Base-by-base conservation (phyloP, 2,329 filamentous ascomycete genomes). In the Phialophora chinensis region DNA sequence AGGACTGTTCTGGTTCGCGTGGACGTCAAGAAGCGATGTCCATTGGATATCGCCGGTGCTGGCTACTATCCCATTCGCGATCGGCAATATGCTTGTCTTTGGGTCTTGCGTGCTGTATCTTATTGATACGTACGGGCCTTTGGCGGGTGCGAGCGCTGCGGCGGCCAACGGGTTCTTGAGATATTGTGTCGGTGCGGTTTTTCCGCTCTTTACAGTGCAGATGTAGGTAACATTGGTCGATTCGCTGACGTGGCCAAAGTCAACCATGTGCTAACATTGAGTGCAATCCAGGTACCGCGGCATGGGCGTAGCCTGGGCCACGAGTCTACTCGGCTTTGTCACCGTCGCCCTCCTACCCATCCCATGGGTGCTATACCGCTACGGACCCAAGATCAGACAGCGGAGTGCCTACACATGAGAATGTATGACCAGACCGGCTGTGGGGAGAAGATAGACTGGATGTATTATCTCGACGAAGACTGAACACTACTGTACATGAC, bases 1-100 rank as follows among this genome's bases (percentile, higher is more conserved):
- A 29, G 76, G 79, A 2, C 74, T 83, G 1, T 82, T 84, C 73
- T 82, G 80, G 79, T 83, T 83, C 66, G 81, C 79, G 0, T 70
- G 81, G 81, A 81, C 81, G 0, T 78, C 81, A 14, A 75, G 74
- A 11, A 71, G 74, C 0, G 69, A 71, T 1, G 75, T 83, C 3
- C 80, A 80, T 68, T 84, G 77, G 76, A 79, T 81, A 23, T 69
- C 70, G 8, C 71, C 72, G 12, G 62, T 72, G 10, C 31, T 75
- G 17, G 72, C 74, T 1, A 68, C 71, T 1, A 69, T 73, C 35
- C 67, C 72, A 17, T 75, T 76, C 61, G 74, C 71, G 17, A 69
- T 68, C 23, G 73, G 73, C 20, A 75, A 75, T 61, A 58, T 75
- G 23, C 66, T 75, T 25, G 72, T 76, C 6, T 76, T 75, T 60